Base-by-base conservation (phyloP, 352 stramenopile species). In the Globisporangium okanoganense region DNA sequence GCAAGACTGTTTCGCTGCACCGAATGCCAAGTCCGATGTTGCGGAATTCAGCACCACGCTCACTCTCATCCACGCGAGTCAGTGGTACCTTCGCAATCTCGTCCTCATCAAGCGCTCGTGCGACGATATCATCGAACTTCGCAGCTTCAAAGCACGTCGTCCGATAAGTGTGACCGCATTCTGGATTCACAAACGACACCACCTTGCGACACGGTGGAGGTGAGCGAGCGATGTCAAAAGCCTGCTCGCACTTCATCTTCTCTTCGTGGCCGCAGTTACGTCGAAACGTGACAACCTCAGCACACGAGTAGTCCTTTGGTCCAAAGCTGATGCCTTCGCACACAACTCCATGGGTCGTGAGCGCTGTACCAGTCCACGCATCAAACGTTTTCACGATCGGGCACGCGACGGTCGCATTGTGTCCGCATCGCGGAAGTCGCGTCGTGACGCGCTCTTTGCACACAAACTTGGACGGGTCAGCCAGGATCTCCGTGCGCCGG, bases 291-390 rank as follows among this genome's bases (percentile, higher is more conserved):
- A 92, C 78, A 10, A 36, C 62, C 43, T 76, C 63, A 12, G 70
- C 75, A 58, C 88, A 96, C 25, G 72, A 75, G 48, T 90, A 77
- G 50, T 95, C 88, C 54, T 88, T 80, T 24, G 72, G 50, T 1
- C 85, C 88, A 53, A 92, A 96, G 2, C 31, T 38, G 16, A 70
- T 49, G 13, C 83, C 75, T 66, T 95, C 86, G 48, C 74, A 40
- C 18, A 96, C 76, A 20, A 84, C 29, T 10, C 67, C 69, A 22
- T 82, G 65, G 3, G 66, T 80, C 33, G 72, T 54, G 25, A 55
- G 61, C 18, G 69, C 12, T 47, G 48, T 24, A 47, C 84, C 83
- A 22, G 33, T 67, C 88, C 88, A 95, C 5, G 71, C 25, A 0
- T 69, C 65, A 18, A 96, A 64, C 7, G 31, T 61, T 24, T 71